Evolutionary conservation across 23 red algal species (phyloP), one percentile per base, ranked within the genome.

Genomic region (Gracilaria caudata): DNA sequence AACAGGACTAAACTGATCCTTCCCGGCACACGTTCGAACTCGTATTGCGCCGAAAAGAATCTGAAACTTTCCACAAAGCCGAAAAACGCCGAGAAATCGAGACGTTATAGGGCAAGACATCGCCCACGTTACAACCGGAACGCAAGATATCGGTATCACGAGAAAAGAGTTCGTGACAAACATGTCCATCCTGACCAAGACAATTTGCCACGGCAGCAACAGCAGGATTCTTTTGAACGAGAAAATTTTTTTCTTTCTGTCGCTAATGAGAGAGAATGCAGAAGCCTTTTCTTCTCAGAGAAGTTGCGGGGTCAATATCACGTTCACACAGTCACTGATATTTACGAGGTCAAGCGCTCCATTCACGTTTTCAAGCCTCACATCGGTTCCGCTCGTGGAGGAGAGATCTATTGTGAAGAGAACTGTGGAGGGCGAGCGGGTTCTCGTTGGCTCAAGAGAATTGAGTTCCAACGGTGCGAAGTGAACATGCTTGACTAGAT

Each of bases 321-420:
- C 26, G 65, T 71, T 5, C 65, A 71, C 20, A 71, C 65, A 2
- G 65, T 71, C 2, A 39, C 65, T 1, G 65, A 71, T 28, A 14
- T 71, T 5, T 71, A 71, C n/a, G 33, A 71, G 40, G 65, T 71
- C 1, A 40, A 34, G 37, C 29, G 65, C 4, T 71, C 65, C 2
- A 40, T 71, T 71, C 65, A 71, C 17, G 37, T 71, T 5, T 71
- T 71, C 19, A 40, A 17, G 49, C 13, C n/a, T n/a, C n/a, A n/a
- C n/a, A n/a, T n/a, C n/a, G n/a, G n/a, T n/a, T n/a, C n/a, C n/a
- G n/a, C n/a, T n/a, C n/a, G n/a, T n/a, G n/a, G n/a, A n/a, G n/a
- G n/a, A n/a, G n/a, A n/a, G n/a, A n/a, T n/a, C n/a, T n/a, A n/a
- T n/a, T n/a, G n/a, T n/a, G n/a, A n/a, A n/a, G n/a, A n/a, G n/a